These are phyloP conservation scores for Serendipita vermifera DNA, from an alignment of 768 basidiomycete species.

Conservation along the genomic window DNA sequence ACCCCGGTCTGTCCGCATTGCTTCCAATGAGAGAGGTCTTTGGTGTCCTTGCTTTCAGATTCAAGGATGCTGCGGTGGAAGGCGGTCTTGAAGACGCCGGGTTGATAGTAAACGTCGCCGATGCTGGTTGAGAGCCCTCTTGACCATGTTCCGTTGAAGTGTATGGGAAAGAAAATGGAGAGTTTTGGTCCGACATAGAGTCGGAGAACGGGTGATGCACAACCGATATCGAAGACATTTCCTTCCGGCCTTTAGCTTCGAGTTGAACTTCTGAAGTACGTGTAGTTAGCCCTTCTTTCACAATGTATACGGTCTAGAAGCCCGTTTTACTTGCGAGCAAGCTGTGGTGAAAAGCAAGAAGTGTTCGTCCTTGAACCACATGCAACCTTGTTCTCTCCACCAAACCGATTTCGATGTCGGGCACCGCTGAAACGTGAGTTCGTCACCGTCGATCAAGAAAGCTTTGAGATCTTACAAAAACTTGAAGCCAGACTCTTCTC, in stretches of 20 bases:
- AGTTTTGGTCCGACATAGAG: background rate
- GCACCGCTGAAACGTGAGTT: background rate
- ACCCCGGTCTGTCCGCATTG: background rate
- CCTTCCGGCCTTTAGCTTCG: too few relatives aligned
- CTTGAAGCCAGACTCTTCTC: background rate
- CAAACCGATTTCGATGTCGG: background rate
- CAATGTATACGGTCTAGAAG: too few relatives aligned
- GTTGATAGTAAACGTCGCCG: slow-evolving; percentile 4
- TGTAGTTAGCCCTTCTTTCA: too few relatives aligned
- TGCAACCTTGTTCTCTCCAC: too few relatives aligned
- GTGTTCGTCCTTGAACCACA: too few relatives aligned
- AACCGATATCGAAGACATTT: background rate
- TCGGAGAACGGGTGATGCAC: background rate
- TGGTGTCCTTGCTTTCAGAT: slow-evolving; percentile 5
- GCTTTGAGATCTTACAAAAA: background rate
- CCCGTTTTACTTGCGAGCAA: too few relatives aligned
- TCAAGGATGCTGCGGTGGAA: background rate
- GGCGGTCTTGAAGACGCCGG: slow-evolving; percentile 8
- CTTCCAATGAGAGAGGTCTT: slow-evolving; percentile 2
- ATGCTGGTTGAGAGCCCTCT: background rate
- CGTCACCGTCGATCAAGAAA: background rate
- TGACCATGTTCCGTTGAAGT: background rate
- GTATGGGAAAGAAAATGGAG: slow-evolving; percentile 3
- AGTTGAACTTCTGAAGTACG: background rate
- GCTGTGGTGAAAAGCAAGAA: too few relatives aligned